Percentiles rank a stretch among this genome's conserved stretches.
Conservation (phyloP, 352 stramenopile genomes). For the Globisporangium uncinulatum region DNA sequence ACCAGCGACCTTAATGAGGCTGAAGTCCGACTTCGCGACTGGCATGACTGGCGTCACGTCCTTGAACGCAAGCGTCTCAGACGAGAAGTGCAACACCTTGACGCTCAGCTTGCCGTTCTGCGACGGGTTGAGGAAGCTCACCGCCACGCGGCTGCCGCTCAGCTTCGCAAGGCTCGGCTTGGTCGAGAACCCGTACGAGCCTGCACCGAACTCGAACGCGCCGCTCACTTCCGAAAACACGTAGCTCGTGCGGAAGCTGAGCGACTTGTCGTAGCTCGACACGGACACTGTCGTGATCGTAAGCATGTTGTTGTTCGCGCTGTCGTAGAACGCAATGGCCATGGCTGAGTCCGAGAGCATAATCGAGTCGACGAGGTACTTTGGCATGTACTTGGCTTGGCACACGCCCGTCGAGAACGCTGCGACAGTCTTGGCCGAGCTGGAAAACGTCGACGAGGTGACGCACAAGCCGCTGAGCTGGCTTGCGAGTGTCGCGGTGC, state of each 20-base stretch:
- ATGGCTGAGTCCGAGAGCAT: constrained; percentile 37
- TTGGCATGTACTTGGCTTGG: constrained; percentile 32
- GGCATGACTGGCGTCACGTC: constrained; percentile 48
- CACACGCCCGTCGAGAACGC: constrained; percentile 35
- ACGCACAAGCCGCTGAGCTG: constrained; percentile 33
- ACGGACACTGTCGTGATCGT: constrained; percentile 34
- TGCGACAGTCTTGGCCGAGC: constrained; percentile 9
- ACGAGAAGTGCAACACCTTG: constrained; percentile 41
- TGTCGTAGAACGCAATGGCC: constrained; percentile 50
- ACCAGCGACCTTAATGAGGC: constrained; percentile 15
- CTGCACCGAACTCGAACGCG: constrained; percentile 31
- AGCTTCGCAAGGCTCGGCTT: constrained; percentile 34
- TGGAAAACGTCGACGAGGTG: constrained; percentile 25
- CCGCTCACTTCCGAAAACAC: constrained; percentile 38
- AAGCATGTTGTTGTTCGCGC: constrained; percentile 46
- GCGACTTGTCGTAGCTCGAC: constrained; percentile 16
- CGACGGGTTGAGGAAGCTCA: constrained; percentile 61
- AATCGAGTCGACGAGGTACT: constrained; percentile 30
- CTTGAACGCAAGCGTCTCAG: constrained; percentile 31
- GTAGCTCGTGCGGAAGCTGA: constrained; percentile 39
- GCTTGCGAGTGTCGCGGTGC: constrained; percentile 4
- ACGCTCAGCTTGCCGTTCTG: constrained; percentile 35
- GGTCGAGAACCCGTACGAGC: constrained; percentile 29
- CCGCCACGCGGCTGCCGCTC: constrained; percentile 41
- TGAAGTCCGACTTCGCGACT: constrained; percentile 26